Base-by-base conservation (phyloP, 768 basidiomycete species). In the Calocera viscosa region DNA sequence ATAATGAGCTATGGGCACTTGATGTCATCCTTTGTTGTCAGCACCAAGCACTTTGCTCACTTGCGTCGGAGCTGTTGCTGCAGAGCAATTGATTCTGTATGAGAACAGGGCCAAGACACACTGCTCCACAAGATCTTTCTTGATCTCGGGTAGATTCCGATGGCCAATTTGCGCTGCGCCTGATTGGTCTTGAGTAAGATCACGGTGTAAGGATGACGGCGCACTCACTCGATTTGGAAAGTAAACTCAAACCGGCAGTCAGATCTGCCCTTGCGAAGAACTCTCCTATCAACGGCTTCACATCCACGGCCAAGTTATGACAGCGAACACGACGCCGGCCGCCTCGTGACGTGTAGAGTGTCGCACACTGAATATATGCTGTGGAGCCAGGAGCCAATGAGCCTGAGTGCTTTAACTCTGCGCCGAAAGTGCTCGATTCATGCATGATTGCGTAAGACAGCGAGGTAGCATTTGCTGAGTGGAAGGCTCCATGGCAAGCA, bases 201-300 rank as follows among this genome's bases (percentile, higher is more conserved):
- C 11, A n/a, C n/a, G 22, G n/a, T 33, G 19, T 7, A 32, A 17
- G 26, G 19, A 60, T 19, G 47, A 47, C 66, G 22, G 7, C 28
- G 41, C 5, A 73, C 83, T 72, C 69, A 93, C 95, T 87, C 73
- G 90, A 85, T 69, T 93, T 90, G 34, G 87, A 79, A 68, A 92
- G 76, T 74, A 88, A 80, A 47, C 84, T 82, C 26, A 94, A 80
- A 1, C 87, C 84, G 1, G 90, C 83, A 71, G 98, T 94, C 79
- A 93, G 82, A 76, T 99, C 96, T 14, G 92, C 93, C 75, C 80
- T 91, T 64, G 89, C 84, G 78, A 94, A 99, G 12, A 98, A 86
- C 73, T 89, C 94, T 10, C 86, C 91, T n/a, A 93, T 91, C 69
- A 98, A 77, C 40, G 86, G 82, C 1, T 86, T 88, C 0, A 91